A percentile compares a stretch with the other conserved stretches of the same genome.
Conservation (phyloP, 2,329 filamentous ascomycete genomes). For the Aspergillus japonicus region DNA sequence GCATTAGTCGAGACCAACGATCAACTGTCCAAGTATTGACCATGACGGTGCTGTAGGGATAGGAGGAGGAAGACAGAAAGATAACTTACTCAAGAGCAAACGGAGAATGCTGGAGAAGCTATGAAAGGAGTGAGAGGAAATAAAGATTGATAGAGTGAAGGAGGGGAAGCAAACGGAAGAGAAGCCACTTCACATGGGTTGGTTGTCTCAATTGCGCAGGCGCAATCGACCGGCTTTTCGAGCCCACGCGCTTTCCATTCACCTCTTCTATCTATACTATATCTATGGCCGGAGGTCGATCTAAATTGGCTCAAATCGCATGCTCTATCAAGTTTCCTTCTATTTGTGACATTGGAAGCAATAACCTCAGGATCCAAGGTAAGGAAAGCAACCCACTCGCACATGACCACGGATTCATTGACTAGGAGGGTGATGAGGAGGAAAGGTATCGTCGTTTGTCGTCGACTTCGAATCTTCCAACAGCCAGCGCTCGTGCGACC, state of each 20-base stretch:
- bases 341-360: not conserved
- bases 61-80: not conserved
- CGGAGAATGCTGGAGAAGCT: not conserved
- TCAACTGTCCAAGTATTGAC: not conserved
- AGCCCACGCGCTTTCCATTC: no score
- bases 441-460: not conserved
- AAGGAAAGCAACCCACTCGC: no score
- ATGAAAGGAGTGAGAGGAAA: not conserved
- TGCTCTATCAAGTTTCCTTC: no score
- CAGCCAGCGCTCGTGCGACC: conserved; percentile 13
- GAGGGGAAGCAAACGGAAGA: not conserved
- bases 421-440: no score
- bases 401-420: no score
- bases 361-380: no score
- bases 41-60: conserved; percentile 1
- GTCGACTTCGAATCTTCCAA: not conserved
- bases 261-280: no score
- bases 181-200: conserved; percentile 10
- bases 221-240: not conserved
- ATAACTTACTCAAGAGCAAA: not conserved
- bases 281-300: no score
- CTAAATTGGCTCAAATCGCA: no score
- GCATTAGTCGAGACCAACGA: conserved; percentile 8
- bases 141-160: not conserved
- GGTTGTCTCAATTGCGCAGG: not conserved